Conservation (phyloP, 495 filamentous ascomycete genomes). For the Penicillium maclennaniae region DNA sequence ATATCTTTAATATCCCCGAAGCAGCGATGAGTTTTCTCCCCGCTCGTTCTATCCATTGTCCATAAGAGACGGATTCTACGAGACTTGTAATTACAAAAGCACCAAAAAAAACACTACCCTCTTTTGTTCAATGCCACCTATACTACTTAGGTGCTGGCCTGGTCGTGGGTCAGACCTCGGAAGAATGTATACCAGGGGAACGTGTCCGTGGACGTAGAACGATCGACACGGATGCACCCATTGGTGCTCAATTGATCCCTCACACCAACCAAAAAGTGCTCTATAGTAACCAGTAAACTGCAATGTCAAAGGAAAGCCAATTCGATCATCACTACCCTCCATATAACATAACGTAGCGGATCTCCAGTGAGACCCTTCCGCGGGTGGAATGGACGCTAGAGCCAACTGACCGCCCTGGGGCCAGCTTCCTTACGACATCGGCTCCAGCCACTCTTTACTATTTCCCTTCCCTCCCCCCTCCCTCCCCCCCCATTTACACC, state of each 20-base stretch:
- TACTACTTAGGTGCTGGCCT: background rate
- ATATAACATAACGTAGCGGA: background rate
- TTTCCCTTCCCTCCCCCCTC: no score
- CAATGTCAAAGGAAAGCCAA: background rate
- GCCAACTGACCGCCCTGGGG: constrained; percentile 26
- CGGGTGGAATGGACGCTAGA: constrained; percentile 24
- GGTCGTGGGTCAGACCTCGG: background rate
- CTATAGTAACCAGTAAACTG: background rate
- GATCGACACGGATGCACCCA: background rate
- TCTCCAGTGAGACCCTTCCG: constrained; percentile 3
- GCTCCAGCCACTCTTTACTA: constrained; percentile 20
- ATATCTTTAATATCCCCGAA: constrained; percentile 50
- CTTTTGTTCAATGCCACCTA: background rate
- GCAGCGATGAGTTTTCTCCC: constrained; percentile 39
- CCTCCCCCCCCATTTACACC: constrained; percentile 10
- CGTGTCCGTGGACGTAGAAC: background rate
- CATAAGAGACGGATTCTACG: constrained; percentile 6
- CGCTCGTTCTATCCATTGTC: constrained; percentile 31
- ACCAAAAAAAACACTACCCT: constrained; percentile 3
- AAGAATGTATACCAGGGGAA: background rate
- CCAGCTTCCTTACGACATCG: constrained; percentile 23
- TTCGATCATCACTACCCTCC: background rate
- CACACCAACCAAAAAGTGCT: background rate
- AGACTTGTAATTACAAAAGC: constrained; percentile 28
- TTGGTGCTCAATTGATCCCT: background rate